Conservation (phyloP, 176 grass and related monocot species). For the Triticum urartu region DNA sequence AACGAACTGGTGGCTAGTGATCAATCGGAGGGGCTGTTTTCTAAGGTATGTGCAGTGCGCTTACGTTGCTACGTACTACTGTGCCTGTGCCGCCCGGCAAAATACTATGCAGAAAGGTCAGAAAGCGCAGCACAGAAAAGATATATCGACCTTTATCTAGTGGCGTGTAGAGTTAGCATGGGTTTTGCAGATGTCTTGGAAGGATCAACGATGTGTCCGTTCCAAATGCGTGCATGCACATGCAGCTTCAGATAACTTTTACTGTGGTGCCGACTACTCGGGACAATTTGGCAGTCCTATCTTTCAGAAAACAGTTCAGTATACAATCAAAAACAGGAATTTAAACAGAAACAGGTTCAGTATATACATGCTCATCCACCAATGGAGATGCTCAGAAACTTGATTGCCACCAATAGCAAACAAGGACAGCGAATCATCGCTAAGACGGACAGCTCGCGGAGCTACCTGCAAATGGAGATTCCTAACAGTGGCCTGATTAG, state of each 20-base stretch:
- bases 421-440: conserved; percentile 34
- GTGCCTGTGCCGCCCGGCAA: not conserved
- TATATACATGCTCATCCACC: conserved; percentile 20
- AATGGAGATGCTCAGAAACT: conserved; percentile 26
- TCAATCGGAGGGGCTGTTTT: conserved; percentile 27
- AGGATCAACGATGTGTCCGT: not conserved
- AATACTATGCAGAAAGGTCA: not conserved
- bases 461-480: conserved; percentile 24
- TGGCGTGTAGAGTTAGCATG: not conserved
- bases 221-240: not conserved
- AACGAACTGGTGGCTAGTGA: conserved; percentile 35
- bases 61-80: conserved; percentile 14
- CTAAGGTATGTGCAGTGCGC: not conserved
- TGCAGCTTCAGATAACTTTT: not conserved
- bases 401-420: conserved; percentile 31
- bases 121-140: not conserved
- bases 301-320: not conserved
- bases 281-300: not conserved
- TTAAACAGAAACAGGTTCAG: not conserved
- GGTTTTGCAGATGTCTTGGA: not conserved
- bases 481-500: conserved; percentile 14
- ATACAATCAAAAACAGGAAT: not conserved
- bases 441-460: not conserved
- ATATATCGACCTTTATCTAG: not conserved
- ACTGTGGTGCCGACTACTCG: not conserved